A percentile compares a stretch with the other conserved stretches of the same genome.
Evolutionary conservation across 495 filamentous ascomycete species (phyloP).

Genomic region (Pyrenula massariospora): DNA sequence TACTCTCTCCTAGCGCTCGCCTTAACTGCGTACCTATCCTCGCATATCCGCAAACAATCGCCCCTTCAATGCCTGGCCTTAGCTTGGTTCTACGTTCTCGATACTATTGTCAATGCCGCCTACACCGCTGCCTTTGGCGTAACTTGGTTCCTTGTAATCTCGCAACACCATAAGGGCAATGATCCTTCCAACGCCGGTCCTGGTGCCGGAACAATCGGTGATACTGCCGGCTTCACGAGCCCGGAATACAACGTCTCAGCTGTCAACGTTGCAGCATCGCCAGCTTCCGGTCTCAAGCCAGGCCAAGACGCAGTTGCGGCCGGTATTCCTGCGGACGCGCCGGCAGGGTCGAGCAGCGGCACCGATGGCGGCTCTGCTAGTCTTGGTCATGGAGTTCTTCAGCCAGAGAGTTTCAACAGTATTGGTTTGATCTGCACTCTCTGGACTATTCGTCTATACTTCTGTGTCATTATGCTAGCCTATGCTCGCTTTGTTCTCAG

Average conservation of each 20-base stretch:
- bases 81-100: constrained; percentile 68
- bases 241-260: constrained; percentile 49
- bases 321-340: constrained; percentile 17
- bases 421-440: constrained; percentile 60
- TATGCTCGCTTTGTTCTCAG: constrained; percentile 65
- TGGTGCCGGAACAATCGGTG: constrained; percentile 42
- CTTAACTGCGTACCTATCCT: constrained; percentile 47
- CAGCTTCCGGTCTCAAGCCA: constrained; percentile 23
- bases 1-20: constrained; percentile 62
- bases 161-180: constrained; percentile 35
- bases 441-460: constrained; percentile 65
- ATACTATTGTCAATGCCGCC: constrained; percentile 61
- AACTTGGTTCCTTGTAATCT: constrained; percentile 68
- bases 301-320: constrained; percentile 41
- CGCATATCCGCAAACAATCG: constrained; percentile 56
- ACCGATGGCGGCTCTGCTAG: constrained; percentile 10
- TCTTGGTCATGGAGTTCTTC: constrained; percentile 40
- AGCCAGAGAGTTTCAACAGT: constrained; percentile 62
- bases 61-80: constrained; percentile 59
- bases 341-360: constrained; percentile 7
- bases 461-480: constrained; percentile 65
- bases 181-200: constrained; percentile 17
- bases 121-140: constrained; percentile 72
- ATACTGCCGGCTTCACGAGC: constrained; percentile 57
- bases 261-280: constrained; percentile 35